Evolutionary conservation across 768 basidiomycete genomes (phyloP), one percentile per base, ranked within the genome.

Genomic region (Calocera cornea): DNA sequence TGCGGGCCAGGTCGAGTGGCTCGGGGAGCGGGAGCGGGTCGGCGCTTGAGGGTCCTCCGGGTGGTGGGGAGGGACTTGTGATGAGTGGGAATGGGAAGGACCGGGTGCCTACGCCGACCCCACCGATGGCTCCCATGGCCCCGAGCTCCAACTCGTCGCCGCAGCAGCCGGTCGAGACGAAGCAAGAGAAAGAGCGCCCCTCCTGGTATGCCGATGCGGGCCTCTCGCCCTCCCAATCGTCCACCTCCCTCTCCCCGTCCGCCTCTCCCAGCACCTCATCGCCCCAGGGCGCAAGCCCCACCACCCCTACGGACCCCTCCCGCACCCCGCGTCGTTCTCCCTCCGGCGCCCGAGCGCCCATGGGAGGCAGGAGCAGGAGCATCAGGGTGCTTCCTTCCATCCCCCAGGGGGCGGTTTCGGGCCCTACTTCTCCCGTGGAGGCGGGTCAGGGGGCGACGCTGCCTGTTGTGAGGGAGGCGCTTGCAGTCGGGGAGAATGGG

Each of bases 161-260:
- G n/a, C n/a, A n/a, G n/a, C n/a, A n/a, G n/a, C n/a, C n/a, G n/a
- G n/a, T n/a, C n/a, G n/a, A n/a, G n/a, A n/a, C n/a, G n/a, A n/a
- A n/a, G n/a, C n/a, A 72, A 33, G 65, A 71, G 50, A 72, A 72
- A 65, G 66, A 68, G 60, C 72, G 74, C 22, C 76, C 74, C 14
- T 73, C 72, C 49, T 75, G 74, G 76, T 73, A 71, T 60, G 70
- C 41, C 1, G 75, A 76, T 49, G 77, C 76, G 11, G 71, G 73
- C 16, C 71, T 76, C 3, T 72, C 64, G 34, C 50, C 66, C 38
- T 34, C 69, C 41, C 34, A 67, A n/a, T 65, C 67, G 2, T 40
- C 69, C n/a, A 31, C 67, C 10, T 65, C 69, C 12, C 63, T n/a
- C n/a, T 33, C 69, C 10, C 17, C 33, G 34, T 40, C 33, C n/a